Evolutionary conservation across 805 yeast species (phyloP), one percentile per base, ranked within the genome.

Genomic region (Starmerella floricola): DNA sequence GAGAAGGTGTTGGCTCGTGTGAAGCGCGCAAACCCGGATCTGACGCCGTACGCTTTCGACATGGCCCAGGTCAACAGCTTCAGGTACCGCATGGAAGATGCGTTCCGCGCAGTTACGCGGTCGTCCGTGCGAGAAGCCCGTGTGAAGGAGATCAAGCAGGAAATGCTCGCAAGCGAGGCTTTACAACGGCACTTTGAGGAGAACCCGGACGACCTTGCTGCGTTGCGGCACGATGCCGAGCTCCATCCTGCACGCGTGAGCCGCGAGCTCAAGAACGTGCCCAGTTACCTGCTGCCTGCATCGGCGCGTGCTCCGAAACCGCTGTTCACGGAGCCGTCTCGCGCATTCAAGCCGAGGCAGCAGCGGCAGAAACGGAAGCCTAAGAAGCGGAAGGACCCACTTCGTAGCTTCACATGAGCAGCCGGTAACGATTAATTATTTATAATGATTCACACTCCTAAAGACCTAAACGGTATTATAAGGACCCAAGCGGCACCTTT

Each of bases 81-180:
- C 72, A 75, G 97, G 55, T 91, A 91, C 62, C 78, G 98, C 70
- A 78, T 85, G 66, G 96, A 91, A 55, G 98, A 91, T 64, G 95
- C 95, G 0, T 91, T 88, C 65, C 74, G 97, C 64, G 82, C 97
- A 0, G 94, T 91, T 19, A 91, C 98, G 0, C 75, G 75, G 44
- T 78, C 80, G 8, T 82, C 95, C 0, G 75, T 91, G 20, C 76
- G 96, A 62, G 96, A 91, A 56, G 97, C 97, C 1, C 74, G 97
- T 56, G 72, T 86, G 44, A 81, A 76, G 60, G 98, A 91, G 58
- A 71, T 88, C 60, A 82, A 82, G 60, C 73, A 78, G 51, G 97
- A 91, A 62, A 68, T 91, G 59, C 66, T 91, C 48, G 75, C 88
- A 34, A 82, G 93, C 53, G 95, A 85, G 44, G 86, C 84, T 58